Evolutionary conservation across 192 early-diverging fungal species (phyloP), one percentile per base, ranked within the genome.

Genomic region (Dimargaris xerosporica): DNA sequence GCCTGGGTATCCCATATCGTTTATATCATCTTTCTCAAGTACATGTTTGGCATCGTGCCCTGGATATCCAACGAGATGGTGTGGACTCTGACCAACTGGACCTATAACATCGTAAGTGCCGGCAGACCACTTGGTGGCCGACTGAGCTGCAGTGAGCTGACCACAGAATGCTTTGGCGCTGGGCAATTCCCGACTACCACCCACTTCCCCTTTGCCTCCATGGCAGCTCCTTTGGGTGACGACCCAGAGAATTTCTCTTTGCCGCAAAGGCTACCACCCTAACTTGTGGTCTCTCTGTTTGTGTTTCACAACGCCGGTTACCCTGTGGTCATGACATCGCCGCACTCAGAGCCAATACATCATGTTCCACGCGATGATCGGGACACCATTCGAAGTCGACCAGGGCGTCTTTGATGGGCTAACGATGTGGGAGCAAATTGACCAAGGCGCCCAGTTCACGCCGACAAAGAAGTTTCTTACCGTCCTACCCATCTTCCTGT

Each of bases 351-450:
- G 92, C 81, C 86, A 71, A 84, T 96, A 93, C 74, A 79, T 99
- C 66, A 93, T 96, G 90, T 99, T 99, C 72, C 96, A 99, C 73
- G 88, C 90, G 79, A 82, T 99, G 54, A 86, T 87, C 52, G 93
- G 94, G n/a, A 89, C 89, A 23, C 96, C 96, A 43, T 99, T 95
- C 66, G 86, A 90, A 65, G 81, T 91, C 34, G 88, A 91, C 67
- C 91, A 95, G 73, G 91, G 91, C 52, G 93, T 91, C 4, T 94
- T 88, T 62, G 89, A 91, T 68, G 88, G 87, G 55, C 70, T 94
- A 45, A 99, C 94, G 21, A 79, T 99, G 48, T 99, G 96, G 96
- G 94, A 99, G 72, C 96, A 99, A 77, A 94, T 99, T 69, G 96
- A 99, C 76, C 86, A 91, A 64, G 94, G 94, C 42, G 89, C 85